Evolutionary conservation across 176 grass and related monocot genomes (phyloP), one percentile per base, ranked within the genome.

Genomic region (Lolium perenne): DNA sequence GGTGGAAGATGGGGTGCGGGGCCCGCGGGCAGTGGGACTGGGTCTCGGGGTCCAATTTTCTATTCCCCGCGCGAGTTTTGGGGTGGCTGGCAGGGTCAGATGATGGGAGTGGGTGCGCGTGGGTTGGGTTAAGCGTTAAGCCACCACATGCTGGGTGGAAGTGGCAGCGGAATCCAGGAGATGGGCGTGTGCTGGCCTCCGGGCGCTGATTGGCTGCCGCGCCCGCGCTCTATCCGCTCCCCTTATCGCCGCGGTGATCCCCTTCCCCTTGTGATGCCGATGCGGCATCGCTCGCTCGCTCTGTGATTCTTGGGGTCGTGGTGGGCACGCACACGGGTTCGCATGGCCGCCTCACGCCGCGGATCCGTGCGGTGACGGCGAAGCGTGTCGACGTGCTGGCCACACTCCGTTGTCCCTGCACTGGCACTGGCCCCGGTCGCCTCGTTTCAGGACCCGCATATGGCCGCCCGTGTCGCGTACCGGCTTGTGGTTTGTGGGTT

Each of bases 331-430:
- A 84, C 89, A 87, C 89, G 87, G 81, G 85, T 20, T 88, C 84
- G 75, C 53, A 54, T 87, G 84, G 84, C 57, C 87, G 60, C 88
- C 87, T 43, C 88, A 86, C 80, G 83, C 53, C 32, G 6, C 71
- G 0, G 54, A 25, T 55, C 38, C 46, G 74, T 74, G 60, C 62
- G 58, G 49, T 74, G 73, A 88, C 11, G 79, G 50, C 58, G 82
- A 84, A 87, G 65, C 91, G 94, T 93, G 91, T 91, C 86, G 84
- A 12, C 89, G 91, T 89, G 91, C 67, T 88, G 87, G 77, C 91
- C 94, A 89, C 94, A 56, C 89, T 91, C 71, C 13, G 20, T 8
- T 43, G 46, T 15, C 84, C 74, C 64, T 9, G 1, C 67, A 32
- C 0, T 46, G 67, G 29, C 54, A 16, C 16, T 32, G 0, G 15